phyloP scores from a whole-genome alignment of 2,329 filamentous ascomycete species.

The Alternaria sp. region DNA sequence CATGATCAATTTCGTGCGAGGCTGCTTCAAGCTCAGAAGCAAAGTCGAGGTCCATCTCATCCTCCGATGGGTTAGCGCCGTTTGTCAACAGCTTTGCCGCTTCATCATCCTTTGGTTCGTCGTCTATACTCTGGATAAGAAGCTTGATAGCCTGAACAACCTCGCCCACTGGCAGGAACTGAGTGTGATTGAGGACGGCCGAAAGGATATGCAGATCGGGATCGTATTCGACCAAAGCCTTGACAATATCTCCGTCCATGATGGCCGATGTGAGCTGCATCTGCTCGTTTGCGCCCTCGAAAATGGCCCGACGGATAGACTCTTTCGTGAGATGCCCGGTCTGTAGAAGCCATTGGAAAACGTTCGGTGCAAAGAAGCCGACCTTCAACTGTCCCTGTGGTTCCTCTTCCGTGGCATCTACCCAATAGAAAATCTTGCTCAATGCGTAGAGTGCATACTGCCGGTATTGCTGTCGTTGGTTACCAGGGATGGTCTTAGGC shows the following conservation, averaged over 20 bases:
- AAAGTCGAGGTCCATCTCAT: conserved; percentile 48
- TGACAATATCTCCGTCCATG: conserved; percentile 68
- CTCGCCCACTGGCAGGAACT: conserved; percentile 71
- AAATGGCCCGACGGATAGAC: conserved; percentile 55
- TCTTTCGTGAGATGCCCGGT: conserved; percentile 60
- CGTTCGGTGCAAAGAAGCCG: conserved; percentile 58
- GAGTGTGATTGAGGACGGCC: conserved; percentile 68
- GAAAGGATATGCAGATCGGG: conserved; percentile 73
- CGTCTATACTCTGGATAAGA: conserved; percentile 74
- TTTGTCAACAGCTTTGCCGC: conserved; percentile 54
- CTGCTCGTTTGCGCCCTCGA: conserved; percentile 49
- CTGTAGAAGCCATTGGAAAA: conserved; percentile 68
- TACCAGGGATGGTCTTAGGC: conserved; percentile 38
- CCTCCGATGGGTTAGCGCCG: conserved; percentile 31
- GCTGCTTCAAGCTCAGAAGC: conserved; percentile 51
- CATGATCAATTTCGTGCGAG: conserved; percentile 69
- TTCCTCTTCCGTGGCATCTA: conserved; percentile 22
- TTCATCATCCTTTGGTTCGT: conserved; percentile 37
- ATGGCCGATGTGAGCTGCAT: conserved; percentile 58
- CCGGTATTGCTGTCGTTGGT: conserved; percentile 67
- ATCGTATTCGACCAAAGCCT: conserved; percentile 71
- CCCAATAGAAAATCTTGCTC: conserved; percentile 57
- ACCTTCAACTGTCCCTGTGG: conserved; percentile 46
- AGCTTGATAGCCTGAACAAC: conserved; percentile 71
- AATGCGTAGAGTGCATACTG: conserved; percentile 69